Percentiles rank a stretch among this genome's conserved stretches.
These are phyloP conservation scores for Pichia sporocuriosa DNA, from an alignment of 805 yeast genomes.

Conservation along the genomic window DNA sequence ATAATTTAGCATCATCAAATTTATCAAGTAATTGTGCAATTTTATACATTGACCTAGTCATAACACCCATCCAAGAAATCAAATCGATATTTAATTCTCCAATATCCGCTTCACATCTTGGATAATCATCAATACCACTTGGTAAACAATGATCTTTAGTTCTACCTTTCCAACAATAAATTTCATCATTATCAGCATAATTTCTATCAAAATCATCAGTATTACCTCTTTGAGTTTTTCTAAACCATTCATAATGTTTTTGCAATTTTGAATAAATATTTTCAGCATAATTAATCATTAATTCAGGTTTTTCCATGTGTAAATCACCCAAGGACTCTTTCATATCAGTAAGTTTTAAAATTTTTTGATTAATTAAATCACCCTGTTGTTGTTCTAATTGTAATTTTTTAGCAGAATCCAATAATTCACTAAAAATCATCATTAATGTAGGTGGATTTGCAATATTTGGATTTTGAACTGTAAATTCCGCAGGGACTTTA, in stretches of 20 bases:
- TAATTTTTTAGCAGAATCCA: slow-evolving; percentile 28
- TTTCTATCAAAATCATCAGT: slow-evolving; percentile 63
- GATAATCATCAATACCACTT: slow-evolving; percentile 93
- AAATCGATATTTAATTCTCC: slow-evolving; percentile 90
- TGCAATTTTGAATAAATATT: slow-evolving; percentile 70
- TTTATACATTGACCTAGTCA: slow-evolving; percentile 75
- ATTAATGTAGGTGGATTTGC: slow-evolving; percentile 96
- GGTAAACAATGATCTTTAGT: slow-evolving; percentile 81
- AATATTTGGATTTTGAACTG: slow-evolving; percentile 77
- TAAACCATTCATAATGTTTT: slow-evolving; percentile 79
- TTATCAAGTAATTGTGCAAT: slow-evolving; percentile 60
- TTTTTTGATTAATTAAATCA: slow-evolving; percentile 16
- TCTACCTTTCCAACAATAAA: slow-evolving; percentile 91
- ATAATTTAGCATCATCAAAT: slow-evolving; percentile 51
- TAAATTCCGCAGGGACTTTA: slow-evolving; percentile 79
- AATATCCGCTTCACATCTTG: slow-evolving; percentile 78
- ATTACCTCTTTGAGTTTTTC: slow-evolving; percentile 72
- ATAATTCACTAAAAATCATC: slow-evolving; percentile 56
- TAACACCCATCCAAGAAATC: slow-evolving; percentile 87
- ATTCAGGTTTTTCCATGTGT: slow-evolving; percentile 51
- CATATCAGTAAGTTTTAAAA: slow-evolving; percentile 20
- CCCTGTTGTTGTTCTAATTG: slow-evolving; percentile 13
- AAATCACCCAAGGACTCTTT: slow-evolving; percentile 39
- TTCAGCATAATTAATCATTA: slow-evolving; percentile 50
- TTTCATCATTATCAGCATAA: slow-evolving; percentile 47